A percentile compares a stretch with the other conserved stretches of the same genome.
Conservation (phyloP, 768 basidiomycete species). For the Russula virescens region DNA sequence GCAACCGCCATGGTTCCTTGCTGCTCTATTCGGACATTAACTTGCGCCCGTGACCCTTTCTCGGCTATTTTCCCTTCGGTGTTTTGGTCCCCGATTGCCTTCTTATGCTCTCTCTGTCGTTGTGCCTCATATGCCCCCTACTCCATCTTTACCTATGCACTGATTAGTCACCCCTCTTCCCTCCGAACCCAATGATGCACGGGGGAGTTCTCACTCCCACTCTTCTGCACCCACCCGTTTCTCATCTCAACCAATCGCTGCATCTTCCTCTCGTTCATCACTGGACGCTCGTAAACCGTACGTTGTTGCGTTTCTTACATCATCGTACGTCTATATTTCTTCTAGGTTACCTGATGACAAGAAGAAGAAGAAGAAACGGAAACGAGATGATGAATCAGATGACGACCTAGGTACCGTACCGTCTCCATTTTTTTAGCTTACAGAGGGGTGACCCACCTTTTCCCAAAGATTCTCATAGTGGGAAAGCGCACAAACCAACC, state of each 20-base stretch:
- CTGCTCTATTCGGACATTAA: background rate
- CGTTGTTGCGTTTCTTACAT: conserved; percentile 27
- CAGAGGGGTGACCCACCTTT: conserved; percentile 9
- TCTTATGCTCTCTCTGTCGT: background rate
- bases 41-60: background rate
- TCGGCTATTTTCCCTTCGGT: background rate
- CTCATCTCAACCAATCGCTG: conserved; percentile 35
- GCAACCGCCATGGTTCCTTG: background rate
- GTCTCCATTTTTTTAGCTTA: conserved; percentile 15
- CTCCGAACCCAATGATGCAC: conserved; percentile 36
- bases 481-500: conserved; percentile 52
- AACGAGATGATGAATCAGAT: conserved; percentile 72
- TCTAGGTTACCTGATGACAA: conserved; percentile 47
- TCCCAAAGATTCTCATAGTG: conserved; percentile 14
- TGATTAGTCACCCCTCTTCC: conserved; percentile 42
- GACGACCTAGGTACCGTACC: conserved; percentile 52
- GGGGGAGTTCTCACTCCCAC: conserved; percentile 20
- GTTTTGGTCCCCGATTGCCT: background rate
- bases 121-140: too few species aligned
- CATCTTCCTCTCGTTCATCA: conserved; percentile 48
- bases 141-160: background rate
- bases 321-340: conserved; percentile 12
- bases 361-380: conserved; percentile 83
- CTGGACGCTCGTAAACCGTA: conserved; percentile 60
- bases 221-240: conserved; percentile 44